Evolutionary conservation across 164 flowering plant species (phyloP).

Genomic region (Cinnamomum chago): DNA sequence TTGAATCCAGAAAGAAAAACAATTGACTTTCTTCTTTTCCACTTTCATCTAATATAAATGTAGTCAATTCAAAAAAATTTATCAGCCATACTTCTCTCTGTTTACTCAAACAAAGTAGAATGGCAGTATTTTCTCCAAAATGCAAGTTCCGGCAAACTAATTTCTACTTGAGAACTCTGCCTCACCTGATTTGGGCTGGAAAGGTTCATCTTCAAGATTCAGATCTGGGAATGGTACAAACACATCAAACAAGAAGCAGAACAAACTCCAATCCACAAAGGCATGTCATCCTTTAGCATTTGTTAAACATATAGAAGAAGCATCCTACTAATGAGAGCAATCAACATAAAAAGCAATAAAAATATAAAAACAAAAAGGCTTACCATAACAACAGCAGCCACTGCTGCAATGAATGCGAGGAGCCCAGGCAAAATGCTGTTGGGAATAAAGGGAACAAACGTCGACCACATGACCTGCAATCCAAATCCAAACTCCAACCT

Average conservation of each 20-base stretch:
- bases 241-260: neutral
- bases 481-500: neutral
- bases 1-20: too few species aligned
- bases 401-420: slow-evolving; percentile 13
- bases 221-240: too few species aligned
- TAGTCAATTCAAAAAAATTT: too few species aligned
- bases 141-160: neutral
- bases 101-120: neutral
- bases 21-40: neutral
- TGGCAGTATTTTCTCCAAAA: neutral
- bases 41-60: neutral
- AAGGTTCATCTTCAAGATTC: too few species aligned
- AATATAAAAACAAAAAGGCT: neutral
- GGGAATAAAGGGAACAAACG: slow-evolving; percentile 22
- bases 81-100: neutral
- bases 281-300: neutral
- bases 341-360: too few species aligned
- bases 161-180: neutral
- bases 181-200: neutral
- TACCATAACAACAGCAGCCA: slow-evolving; percentile 19
- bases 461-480: slow-evolving; percentile 25
- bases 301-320: neutral
- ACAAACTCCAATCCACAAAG: neutral
- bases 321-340: neutral
- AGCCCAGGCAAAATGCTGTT: slow-evolving; percentile 22